A percentile compares a stretch with the other conserved stretches of the same genome.
These are phyloP conservation scores for Abortiporus biennis DNA, from an alignment of 1,284 basidiomycete species.

Conservation along the genomic window DNA sequence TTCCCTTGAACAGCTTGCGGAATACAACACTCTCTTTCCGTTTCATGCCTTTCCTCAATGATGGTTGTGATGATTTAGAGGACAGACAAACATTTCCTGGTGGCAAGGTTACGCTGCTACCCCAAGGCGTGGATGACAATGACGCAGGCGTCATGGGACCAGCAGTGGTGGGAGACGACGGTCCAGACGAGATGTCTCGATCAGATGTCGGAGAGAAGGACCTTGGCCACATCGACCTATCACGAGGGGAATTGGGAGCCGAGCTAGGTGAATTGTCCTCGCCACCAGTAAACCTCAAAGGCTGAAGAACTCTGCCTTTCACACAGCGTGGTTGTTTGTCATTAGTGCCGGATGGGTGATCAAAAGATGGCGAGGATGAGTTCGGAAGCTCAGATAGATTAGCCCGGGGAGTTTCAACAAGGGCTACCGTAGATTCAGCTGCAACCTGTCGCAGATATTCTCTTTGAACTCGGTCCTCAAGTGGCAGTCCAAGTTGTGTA, in stretches of 20 bases:
- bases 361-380: not conserved
- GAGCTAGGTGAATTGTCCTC: conserved; percentile 10
- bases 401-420: conserved; percentile 7
- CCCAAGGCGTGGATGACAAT: conserved; percentile 18
- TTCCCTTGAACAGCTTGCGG: conserved; percentile 28
- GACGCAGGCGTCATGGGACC: conserved; percentile 15
- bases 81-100: conserved; percentile 14
- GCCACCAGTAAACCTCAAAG: not conserved
- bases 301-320: not conserved
- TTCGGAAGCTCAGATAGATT: conserved; percentile 3
- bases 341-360: conserved; percentile 1
- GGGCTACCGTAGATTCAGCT: conserved; percentile 11
- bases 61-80: conserved; percentile 12
- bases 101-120: conserved; percentile 22
- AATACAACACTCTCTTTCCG: conserved; percentile 25
- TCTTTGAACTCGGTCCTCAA: conserved; percentile 22
- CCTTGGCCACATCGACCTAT: not conserved
- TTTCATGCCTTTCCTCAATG: conserved; percentile 8
- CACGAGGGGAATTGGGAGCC: conserved; percentile 3
- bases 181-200: conserved; percentile 12
- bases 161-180: conserved; percentile 16
- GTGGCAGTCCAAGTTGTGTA: conserved; percentile 19
- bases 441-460: conserved; percentile 21
- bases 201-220: conserved; percentile 2
- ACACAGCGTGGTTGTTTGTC: not conserved